These are phyloP conservation scores for Barnettozyma hawaiiensis DNA, from an alignment of 1,139 yeast species.

Conservation along the genomic window DNA sequence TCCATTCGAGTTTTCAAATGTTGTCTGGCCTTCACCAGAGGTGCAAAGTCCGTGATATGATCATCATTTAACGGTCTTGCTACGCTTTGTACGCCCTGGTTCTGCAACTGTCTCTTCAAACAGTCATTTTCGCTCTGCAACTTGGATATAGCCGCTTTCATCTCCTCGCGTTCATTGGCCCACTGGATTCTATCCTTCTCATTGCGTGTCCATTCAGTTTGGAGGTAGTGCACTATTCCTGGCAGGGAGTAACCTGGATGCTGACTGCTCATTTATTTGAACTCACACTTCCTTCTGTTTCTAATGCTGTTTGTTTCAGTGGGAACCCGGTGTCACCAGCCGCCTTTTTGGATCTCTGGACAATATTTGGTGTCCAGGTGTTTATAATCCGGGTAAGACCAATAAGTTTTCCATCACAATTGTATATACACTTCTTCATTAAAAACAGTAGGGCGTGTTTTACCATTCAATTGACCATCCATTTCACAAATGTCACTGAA, in stretches of 20 bases:
- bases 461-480: not conserved
- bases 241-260: constrained; percentile 8
- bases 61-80: not conserved
- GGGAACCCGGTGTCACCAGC: too few relatives aligned
- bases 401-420: not conserved
- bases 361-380: not conserved
- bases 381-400: not conserved
- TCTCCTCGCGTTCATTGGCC: constrained; percentile 11
- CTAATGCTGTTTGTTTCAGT: too few relatives aligned
- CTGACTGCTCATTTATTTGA: constrained; percentile 2
- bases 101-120: constrained; percentile 7
- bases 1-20: constrained; percentile 9
- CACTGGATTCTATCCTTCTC: constrained; percentile 11
- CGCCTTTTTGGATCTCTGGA: too few relatives aligned
- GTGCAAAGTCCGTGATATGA: not conserved
- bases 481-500: constrained; percentile 16
- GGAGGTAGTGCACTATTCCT: constrained; percentile 10
- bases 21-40: constrained; percentile 5
- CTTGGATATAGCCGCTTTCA: constrained; percentile 8
- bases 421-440: too few relatives aligned
- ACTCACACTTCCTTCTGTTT: too few relatives aligned
- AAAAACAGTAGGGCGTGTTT: not conserved
- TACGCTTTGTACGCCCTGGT: not conserved
- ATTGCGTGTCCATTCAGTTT: constrained; percentile 11
- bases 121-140: constrained; percentile 10